Percentiles rank a stretch among this genome's conserved stretches.
phyloP scores from a whole-genome alignment of 305 asterid genomes.

The Lippia alba region DNA sequence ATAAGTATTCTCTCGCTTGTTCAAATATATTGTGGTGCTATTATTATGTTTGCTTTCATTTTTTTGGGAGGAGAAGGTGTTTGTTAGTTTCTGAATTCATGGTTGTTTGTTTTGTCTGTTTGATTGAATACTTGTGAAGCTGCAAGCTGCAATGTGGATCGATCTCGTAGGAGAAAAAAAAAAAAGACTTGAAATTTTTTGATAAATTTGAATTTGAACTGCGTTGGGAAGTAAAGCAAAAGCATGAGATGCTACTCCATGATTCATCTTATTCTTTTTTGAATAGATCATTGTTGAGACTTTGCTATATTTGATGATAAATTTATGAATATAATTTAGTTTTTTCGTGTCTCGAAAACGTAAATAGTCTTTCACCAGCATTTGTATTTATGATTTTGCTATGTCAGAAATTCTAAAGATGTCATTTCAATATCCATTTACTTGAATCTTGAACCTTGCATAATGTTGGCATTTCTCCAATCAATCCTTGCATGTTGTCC shows the following conservation, averaged over 20 bases:
- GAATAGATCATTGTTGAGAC: background rate
- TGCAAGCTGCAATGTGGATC: too few species aligned
- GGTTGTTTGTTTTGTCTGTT: constrained; percentile 6
- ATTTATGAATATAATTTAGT: too few species aligned
- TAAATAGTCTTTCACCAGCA: background rate
- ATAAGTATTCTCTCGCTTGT: too few species aligned
- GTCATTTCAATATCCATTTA: too few species aligned
- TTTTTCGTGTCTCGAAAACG: background rate
- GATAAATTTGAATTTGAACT: background rate
- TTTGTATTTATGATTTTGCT: too few species aligned
- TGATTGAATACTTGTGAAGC: background rate
- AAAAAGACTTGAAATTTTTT: background rate
- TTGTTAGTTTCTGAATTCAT: background rate
- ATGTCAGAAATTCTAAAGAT: too few species aligned
- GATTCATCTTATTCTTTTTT: background rate
- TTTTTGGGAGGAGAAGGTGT: background rate
- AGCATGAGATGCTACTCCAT: background rate
- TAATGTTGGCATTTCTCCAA: background rate
- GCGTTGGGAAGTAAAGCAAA: background rate
- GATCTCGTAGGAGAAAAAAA: constrained; percentile 11
- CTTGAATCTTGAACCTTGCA: too few species aligned
- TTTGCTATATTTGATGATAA: background rate
- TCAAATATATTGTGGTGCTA: too few species aligned
- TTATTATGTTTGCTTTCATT: too few species aligned
- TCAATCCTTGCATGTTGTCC: background rate